Base-by-base conservation (phyloP, 1,139 yeast species). In the Scheffersomyces illinoinensis region DNA sequence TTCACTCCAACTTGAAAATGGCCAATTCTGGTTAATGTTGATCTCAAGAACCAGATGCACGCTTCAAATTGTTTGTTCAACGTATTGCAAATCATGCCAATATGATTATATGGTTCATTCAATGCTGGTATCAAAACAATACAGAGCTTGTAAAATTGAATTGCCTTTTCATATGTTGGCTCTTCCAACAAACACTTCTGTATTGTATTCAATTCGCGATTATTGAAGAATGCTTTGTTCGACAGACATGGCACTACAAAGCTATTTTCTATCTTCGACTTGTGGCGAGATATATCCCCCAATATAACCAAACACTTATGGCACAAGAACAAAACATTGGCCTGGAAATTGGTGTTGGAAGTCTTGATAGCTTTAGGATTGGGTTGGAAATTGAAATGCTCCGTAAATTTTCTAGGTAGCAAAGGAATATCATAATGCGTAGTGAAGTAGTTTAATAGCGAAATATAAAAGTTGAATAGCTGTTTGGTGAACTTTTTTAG, bases 31-130 rank as follows among this genome's bases (percentile, higher is more conserved):
- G 92, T 82, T 58, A 82, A 74, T 7, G 83, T 80, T 1, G 91
- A 85, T 62, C 93, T 78, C 53, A 85, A 71, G 58, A 88, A 86
- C 78, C 89, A 80, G 54, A 76, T 71, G 46, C 72, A 66, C 0
- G 83, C 78, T 33, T 67, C 68, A 54, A 65, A 71, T 56, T 75
- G 76, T 55, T 77, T 76, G 54, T 74, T 80, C 21, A 73, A 64
- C 14, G 69, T 56, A 61, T 79, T 79, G 61, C 82, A 80, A 21
- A 88, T 81, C 74, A 88, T 82, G 6, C 91, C 92, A 56, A 85
- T 80, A 64, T 87, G 90, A 64, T 85, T 85, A 65, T 85, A 85
- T 1, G 91, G 87, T 64, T 87, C 92, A 59, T 89, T 89, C 58
- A 86, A 76, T 0, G 90, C 85, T 1, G 93, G 93, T 50, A 88